These are phyloP conservation scores for Naganishia vishniacii DNA, from an alignment of 768 basidiomycete genomes.

Conservation along the genomic window DNA sequence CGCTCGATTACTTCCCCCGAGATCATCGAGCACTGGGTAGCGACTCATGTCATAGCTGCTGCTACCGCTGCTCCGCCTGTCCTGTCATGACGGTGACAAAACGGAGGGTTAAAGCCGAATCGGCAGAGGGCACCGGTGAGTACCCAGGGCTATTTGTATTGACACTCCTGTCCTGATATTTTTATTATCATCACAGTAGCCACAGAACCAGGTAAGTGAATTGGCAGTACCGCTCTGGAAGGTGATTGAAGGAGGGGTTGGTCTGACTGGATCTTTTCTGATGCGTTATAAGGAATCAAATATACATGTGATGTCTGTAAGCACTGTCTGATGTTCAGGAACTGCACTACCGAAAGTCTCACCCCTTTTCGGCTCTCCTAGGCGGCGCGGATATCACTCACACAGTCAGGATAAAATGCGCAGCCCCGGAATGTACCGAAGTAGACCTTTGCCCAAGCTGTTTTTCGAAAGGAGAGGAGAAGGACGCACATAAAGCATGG, in stretches of 20 bases:
- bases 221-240: neutral
- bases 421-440: slow-evolving; percentile 61
- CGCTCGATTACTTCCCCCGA: too few relatives aligned
- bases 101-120: slow-evolving; percentile 37
- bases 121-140: slow-evolving; percentile 38
- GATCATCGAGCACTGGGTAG: too few relatives aligned
- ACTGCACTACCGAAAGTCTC: neutral
- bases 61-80: neutral
- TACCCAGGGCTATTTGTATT: neutral
- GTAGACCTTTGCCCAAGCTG: slow-evolving; percentile 90
- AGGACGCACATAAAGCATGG: slow-evolving; percentile 71
- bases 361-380: slow-evolving; percentile 6
- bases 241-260: neutral
- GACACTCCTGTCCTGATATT: neutral
- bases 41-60: neutral
- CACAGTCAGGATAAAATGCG: slow-evolving; percentile 94
- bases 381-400: slow-evolving; percentile 83
- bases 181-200: slow-evolving; percentile 23
- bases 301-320: slow-evolving; percentile 47
- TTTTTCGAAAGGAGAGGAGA: slow-evolving; percentile 87
- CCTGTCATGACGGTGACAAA: slow-evolving; percentile 45
- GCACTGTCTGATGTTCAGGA: slow-evolving; percentile 10
- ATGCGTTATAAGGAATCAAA: slow-evolving; percentile 37
- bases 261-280: neutral
- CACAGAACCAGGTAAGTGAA: slow-evolving; percentile 35